Percentiles rank a stretch among this genome's conserved stretches.
phyloP scores from a whole-genome alignment of 2,329 filamentous ascomycete genomes.

The Trichoderma guizhouense region DNA sequence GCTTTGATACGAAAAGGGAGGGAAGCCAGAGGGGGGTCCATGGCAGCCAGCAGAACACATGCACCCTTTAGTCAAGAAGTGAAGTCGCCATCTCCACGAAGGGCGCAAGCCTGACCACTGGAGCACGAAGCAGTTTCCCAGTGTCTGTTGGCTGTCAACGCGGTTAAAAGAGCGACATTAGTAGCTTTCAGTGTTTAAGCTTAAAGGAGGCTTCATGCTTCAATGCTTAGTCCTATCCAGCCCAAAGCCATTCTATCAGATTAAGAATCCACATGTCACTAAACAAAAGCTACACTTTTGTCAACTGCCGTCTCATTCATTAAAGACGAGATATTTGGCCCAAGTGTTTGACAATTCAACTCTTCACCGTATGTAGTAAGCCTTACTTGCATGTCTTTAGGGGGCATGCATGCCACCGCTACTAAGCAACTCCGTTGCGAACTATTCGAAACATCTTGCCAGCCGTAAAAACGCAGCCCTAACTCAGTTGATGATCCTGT shows the following conservation, averaged over 20 bases:
- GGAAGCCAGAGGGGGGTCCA: not conserved
- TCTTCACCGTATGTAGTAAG: not conserved
- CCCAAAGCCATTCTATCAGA: not conserved
- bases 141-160: not conserved
- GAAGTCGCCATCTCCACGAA: not conserved
- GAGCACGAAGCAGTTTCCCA: not conserved
- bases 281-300: not conserved
- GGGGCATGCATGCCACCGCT: not conserved
- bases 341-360: not conserved
- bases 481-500: not conserved
- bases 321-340: not conserved
- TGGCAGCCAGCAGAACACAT: not conserved
- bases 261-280: not conserved
- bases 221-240: not conserved
- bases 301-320: not conserved
- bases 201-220: not conserved
- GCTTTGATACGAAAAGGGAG: not conserved
- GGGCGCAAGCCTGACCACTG: not conserved
- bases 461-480: not conserved
- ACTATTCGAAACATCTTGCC: not conserved
- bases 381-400: not conserved
- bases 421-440: not conserved
- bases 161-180: not conserved
- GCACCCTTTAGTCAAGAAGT: not conserved
- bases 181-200: not conserved